These are phyloP conservation scores for Xylaria sp. DNA, from an alignment of 2,329 filamentous ascomycete species.

Conservation along the genomic window DNA sequence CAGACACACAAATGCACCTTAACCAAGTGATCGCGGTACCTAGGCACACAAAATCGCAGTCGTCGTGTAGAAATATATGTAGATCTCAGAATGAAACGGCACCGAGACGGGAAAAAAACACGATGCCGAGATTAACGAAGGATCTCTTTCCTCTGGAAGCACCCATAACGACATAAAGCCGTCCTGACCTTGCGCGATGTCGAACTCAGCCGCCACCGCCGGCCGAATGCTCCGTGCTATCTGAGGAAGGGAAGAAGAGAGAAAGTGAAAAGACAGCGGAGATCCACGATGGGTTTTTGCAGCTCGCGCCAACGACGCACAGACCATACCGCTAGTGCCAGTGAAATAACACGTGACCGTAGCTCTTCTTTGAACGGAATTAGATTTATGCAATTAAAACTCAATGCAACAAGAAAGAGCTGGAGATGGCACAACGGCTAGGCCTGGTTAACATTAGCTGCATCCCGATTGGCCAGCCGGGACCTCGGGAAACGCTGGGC, in stretches of 20 bases:
- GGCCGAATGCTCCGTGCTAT: slow-evolving; percentile 56
- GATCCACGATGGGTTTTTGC: slow-evolving; percentile 2
- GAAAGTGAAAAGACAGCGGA: slow-evolving; percentile 14
- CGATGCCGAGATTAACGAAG: slow-evolving; percentile 47
- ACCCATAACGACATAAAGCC: slow-evolving; percentile 35
- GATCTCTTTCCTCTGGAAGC: slow-evolving; percentile 45
- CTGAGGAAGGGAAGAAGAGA: slow-evolving; percentile 48
- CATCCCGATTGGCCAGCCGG: slow-evolving; percentile 30
- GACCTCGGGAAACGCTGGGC: slow-evolving; percentile 30
- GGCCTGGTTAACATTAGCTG: slow-evolving; percentile 27
- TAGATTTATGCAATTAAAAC: no score
- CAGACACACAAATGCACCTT: not conserved
- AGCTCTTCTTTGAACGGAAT: not conserved
- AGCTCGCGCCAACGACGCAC: slow-evolving; percentile 28
- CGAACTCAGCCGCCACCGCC: slow-evolving; percentile 30
- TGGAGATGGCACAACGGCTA: no score
- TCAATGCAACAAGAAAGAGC: no score
- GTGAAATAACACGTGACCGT: slow-evolving; percentile 27
- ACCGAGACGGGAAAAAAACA: slow-evolving; percentile 41
- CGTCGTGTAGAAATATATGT: slow-evolving; percentile 35
- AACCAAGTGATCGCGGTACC: not conserved
- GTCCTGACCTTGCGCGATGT: slow-evolving; percentile 35
- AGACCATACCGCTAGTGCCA: slow-evolving; percentile 16
- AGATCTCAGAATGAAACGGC: slow-evolving; percentile 47
- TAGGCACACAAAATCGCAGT: not conserved